Evolutionary conservation across 2,329 filamentous ascomycete species (phyloP), one percentile per base, ranked within the genome.

Genomic region (Podosphaera fusca): DNA sequence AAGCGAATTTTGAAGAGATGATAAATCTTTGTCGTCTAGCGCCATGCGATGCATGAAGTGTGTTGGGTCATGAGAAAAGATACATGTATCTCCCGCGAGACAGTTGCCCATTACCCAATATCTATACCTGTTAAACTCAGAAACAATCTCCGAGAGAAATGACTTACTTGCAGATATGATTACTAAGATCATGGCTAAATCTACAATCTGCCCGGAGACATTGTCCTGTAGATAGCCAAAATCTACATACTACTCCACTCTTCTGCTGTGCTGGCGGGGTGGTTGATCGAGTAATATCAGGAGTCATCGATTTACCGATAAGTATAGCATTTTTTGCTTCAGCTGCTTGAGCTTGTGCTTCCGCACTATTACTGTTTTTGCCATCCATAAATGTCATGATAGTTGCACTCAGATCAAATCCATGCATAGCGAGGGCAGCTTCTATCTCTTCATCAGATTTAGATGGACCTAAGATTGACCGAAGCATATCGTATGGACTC

Each of bases 51-150:
- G 87, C 71, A 95, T 81, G 12, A 95, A 77, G 62, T 87, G 80
- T 1, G 88, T 81, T 2, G 92, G 92, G 64, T 98, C 92, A 69
- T 98, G 92, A 12, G 90, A 96, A 72, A 98, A 98, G 59, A 95
- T 87, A 69, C 92, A 98, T 2, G 87, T 89, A 58, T 88, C 84
- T 40, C 92, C 90, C 29, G 92, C 92, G 38, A 98, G 77, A 67
- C 92, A 98, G 65, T 90, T 95, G 1, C 92, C 92, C 72, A 87
- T 87, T 56, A 98, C 77, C 87, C 89, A 98, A 69, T 96, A 96
- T 68, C 86, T 92, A 56, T 49, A 6, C 56, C 54, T 56, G 57
- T 61, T 57, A 56, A 63, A 59, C 57, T 61, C 30, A 57, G 36
- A 46, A 56, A 36, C 4, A 51, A 54, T 51, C 12, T 49, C 9